Percentiles rank a stretch among this genome's conserved stretches.
These are phyloP conservation scores for Marasmius fiardii DNA, from an alignment of 1,284 basidiomycete species.

Conservation along the genomic window DNA sequence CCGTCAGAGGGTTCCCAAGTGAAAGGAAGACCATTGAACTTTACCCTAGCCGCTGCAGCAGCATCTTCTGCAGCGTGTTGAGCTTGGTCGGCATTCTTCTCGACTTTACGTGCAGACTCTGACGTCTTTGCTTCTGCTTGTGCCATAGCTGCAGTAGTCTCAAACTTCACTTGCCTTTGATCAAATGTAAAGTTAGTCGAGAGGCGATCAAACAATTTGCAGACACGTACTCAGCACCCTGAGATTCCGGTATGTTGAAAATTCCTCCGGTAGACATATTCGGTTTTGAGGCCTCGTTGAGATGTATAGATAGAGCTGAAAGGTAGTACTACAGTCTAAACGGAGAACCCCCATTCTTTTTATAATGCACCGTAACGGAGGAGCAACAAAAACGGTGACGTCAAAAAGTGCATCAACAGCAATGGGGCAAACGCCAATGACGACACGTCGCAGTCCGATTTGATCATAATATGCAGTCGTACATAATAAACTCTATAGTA, in stretches of 20 bases:
- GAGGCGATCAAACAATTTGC: neutral
- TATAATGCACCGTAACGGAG: neutral
- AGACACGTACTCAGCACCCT: conserved; percentile 12
- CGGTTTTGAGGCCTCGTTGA: neutral
- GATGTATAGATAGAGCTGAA: no score
- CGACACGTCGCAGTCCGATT: no score
- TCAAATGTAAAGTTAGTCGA: neutral
- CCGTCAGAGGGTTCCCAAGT: neutral
- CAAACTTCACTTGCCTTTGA: conserved; percentile 8
- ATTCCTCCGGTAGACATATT: conserved; percentile 9
- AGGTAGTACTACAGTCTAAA: no score
- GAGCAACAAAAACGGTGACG: neutral
- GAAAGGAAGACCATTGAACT: conserved; percentile 6
- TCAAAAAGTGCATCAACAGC: neutral
- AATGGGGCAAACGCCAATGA: neutral
- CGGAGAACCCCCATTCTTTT: neutral
- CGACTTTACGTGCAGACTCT: conserved; percentile 22
- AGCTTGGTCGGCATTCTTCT: conserved; percentile 41
- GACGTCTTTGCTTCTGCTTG: conserved; percentile 10
- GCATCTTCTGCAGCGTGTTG: conserved; percentile 44
- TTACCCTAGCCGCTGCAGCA: conserved; percentile 45
- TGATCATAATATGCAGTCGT: no score
- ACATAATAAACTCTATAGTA: no score
- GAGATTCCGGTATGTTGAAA: conserved; percentile 13
- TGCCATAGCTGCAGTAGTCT: conserved; percentile 13